A percentile compares a stretch with the other conserved stretches of the same genome.
Evolutionary conservation across 164 flowering plant species (phyloP).

Genomic region (Santalum album): DNA sequence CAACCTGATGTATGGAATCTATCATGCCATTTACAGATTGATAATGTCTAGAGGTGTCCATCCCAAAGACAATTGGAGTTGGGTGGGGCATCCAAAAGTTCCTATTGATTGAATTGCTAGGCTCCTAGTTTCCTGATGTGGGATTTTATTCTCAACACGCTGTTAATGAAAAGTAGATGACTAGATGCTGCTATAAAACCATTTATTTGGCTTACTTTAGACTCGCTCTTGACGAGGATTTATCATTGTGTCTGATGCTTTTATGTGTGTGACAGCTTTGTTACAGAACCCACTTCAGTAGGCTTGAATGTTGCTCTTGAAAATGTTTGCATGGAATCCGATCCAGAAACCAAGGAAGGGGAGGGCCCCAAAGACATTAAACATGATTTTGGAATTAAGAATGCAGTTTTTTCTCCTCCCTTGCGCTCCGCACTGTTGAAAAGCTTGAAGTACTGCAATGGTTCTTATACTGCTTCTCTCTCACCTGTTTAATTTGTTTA

Average conservation of each 20-base stretch:
- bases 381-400: constrained; percentile 36
- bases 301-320: constrained; percentile 77
- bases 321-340: constrained; percentile 19
- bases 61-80: no score
- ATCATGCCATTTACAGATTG: no score
- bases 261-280: constrained; percentile 47
- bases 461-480: constrained; percentile 59
- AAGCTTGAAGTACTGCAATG: constrained; percentile 53
- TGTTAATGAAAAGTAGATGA: no score
- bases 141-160: no score
- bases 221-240: no score
- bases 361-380: constrained; percentile 15
- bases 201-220: no score
- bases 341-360: constrained; percentile 13
- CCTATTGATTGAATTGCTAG: no score
- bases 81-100: no score
- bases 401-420: constrained; percentile 26
- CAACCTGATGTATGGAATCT: no score
- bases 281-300: constrained; percentile 44
- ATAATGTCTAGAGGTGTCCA: no score
- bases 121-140: no score
- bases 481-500: constrained; percentile 26
- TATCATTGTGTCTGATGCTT: not conserved
- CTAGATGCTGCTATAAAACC: no score
- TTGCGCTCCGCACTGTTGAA: constrained; percentile 43